Percentiles rank a stretch among this genome's conserved stretches.
Conservation (phyloP, 345 rosid genomes). For the Microthlaspi erraticum region DNA sequence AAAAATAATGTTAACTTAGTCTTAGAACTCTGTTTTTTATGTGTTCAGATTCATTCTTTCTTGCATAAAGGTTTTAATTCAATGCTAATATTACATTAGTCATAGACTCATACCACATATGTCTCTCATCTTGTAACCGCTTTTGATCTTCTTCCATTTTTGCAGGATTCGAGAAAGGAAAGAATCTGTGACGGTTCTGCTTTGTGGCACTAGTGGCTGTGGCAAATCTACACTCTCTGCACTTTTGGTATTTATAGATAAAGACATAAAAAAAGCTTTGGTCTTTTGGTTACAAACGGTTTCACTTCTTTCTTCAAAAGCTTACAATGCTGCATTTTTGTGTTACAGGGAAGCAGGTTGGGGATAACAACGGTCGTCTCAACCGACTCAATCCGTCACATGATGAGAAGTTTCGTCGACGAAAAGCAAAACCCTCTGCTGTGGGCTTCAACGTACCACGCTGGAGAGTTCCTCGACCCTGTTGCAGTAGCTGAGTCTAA, state of each 20-base stretch:
- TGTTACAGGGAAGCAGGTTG: conserved; percentile 64
- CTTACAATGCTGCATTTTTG: neutral
- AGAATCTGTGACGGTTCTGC: conserved; percentile 91
- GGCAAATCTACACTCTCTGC: conserved; percentile 99
- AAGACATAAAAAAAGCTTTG: conserved; percentile 50
- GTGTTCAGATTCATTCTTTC: neutral
- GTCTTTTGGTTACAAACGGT: conserved; percentile 35
- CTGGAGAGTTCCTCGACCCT: conserved; percentile 91
- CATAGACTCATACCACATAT: neutral
- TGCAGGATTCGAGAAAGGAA: conserved; percentile 95
- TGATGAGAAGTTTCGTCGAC: conserved; percentile 98
- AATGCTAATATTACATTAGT: neutral
- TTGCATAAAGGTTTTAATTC: neutral
- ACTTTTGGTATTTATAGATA: conserved; percentile 69
- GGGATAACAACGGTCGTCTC: conserved; percentile 96
- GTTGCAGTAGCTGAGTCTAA: conserved; percentile 94
- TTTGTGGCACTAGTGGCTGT: conserved; percentile 99
- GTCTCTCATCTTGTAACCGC: neutral
- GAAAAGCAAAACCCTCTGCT: conserved; percentile 91
- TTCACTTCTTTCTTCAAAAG: neutral
- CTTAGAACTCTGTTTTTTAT: conserved; percentile 5
- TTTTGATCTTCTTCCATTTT: conserved; percentile 17
- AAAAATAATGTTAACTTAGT: neutral
- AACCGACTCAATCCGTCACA: conserved; percentile 94
- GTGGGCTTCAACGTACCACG: conserved; percentile 99